phyloP scores from a whole-genome alignment of 2,329 filamentous ascomycete genomes.

The Fusarium napiforme region DNA sequence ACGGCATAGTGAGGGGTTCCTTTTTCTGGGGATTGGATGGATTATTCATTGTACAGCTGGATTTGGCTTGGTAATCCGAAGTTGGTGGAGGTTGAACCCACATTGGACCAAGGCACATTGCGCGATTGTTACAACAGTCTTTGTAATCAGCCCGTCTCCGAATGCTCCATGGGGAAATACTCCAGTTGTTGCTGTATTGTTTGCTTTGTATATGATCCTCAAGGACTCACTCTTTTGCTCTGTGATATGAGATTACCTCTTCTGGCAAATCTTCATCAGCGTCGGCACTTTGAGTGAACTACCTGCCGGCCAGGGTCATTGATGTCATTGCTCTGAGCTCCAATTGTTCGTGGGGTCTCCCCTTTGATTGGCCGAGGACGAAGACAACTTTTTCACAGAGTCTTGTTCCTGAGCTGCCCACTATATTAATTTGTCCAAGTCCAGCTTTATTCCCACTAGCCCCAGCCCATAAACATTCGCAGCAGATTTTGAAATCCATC shows the following conservation, averaged over 20 bases:
- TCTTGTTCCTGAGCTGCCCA: background rate
- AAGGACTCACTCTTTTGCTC: too few relatives aligned
- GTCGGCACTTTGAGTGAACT: conserved; percentile 2
- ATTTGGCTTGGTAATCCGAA: conserved; percentile 24
- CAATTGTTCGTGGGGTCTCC: background rate
- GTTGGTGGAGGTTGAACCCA: conserved; percentile 11
- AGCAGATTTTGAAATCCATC: background rate
- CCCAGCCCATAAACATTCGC: fast-evolving
- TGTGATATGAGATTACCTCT: background rate
- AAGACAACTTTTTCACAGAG: fast-evolving
- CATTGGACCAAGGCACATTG: conserved; percentile 10
- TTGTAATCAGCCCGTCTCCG: conserved; percentile 28
- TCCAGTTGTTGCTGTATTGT: background rate
- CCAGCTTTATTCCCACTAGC: background rate
- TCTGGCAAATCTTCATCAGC: background rate
- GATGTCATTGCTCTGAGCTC: conserved; percentile 8
- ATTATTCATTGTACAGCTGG: conserved; percentile 23
- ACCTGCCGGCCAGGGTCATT: background rate
- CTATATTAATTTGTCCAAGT: background rate
- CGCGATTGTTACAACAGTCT: conserved; percentile 17
- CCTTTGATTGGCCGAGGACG: background rate
- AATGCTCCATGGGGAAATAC: background rate
- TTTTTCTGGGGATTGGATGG: conserved; percentile 6
- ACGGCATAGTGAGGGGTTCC: conserved; percentile 11
- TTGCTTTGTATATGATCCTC: background rate